Evolutionary conservation across 176 grass and related monocot genomes (phyloP), one percentile per base, ranked within the genome.

Genomic region (Rhynchospora pubera): DNA sequence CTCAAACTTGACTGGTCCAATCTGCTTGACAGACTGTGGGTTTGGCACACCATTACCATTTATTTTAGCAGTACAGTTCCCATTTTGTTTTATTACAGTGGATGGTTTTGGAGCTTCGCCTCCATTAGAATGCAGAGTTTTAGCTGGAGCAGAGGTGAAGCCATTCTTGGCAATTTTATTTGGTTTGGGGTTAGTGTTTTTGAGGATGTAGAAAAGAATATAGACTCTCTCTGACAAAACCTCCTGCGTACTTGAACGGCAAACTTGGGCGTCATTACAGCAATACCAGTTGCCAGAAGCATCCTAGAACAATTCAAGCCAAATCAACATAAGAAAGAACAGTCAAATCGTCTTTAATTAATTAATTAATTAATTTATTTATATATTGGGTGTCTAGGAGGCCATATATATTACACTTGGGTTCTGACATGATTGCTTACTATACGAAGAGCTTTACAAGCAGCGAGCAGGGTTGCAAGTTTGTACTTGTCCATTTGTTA

Each of bases 201-300:
- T 91, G 78, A 93, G 89, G 69, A 99, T 84, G 88, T 95, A 99
- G 85, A 99, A 99, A 83, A 99, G 89, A 84, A 99, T 93, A 84
- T 99, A 99, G 68, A 95, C 97, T 87, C 95, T 99, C 87, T 99
- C 89, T 82, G 97, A 89, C 56, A 99, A 80, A 91, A 95, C 97
- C 24, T 95, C 93, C 80, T 99, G 89, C 82, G 84, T 80, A 84
- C 80, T 99, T 91, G 93, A 91, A 30, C 83, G 85, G 78, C 92
- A 90, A 72, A 99, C 89, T 84, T 99, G 86, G 78, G 97, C 85
- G 93, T 99, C 97, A 65, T 99, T 96, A 88, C 97, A 99, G 23
- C 97, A 93, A 82, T 89, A 99, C 97, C 97, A 99, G 57, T 79
- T 81, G 85, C 91, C 97, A 83, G 57, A 81, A 84, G 87, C 80